phyloP scores from a whole-genome alignment of 2,329 filamentous ascomycete genomes.

The Emmonsia crescens region DNA sequence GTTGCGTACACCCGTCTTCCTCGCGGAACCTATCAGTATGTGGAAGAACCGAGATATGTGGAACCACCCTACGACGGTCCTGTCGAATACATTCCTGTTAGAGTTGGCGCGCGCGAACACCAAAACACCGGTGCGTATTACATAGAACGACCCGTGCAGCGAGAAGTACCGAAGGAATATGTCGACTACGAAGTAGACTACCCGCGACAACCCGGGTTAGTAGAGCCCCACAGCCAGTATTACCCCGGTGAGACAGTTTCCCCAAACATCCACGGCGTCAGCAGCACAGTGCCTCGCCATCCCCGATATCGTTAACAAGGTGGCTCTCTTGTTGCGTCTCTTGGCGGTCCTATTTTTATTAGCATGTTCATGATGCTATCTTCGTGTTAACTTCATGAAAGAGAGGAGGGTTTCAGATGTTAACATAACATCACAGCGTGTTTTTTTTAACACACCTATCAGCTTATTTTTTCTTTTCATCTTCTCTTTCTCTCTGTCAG shows the following conservation, averaged over 20 bases:
- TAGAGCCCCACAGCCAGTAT: slow-evolving; percentile 13
- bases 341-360: background rate
- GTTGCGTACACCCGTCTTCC: slow-evolving; percentile 10
- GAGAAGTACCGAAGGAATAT: slow-evolving; percentile 14
- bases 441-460: slow-evolving; percentile 1
- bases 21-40: slow-evolving; percentile 16
- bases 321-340: background rate
- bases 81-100: slow-evolving; percentile 20
- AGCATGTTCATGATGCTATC: slow-evolving; percentile 3
- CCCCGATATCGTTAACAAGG: slow-evolving; percentile 12
- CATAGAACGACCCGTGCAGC: slow-evolving; percentile 16
- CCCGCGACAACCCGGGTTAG: slow-evolving; percentile 11
- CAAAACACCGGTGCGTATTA: slow-evolving; percentile 16
- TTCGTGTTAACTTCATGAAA: background rate
- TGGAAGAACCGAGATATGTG: slow-evolving; percentile 15
- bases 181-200: slow-evolving; percentile 15
- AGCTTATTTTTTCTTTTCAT: background rate
- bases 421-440: slow-evolving; percentile 2
- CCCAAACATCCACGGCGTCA: slow-evolving; percentile 7
- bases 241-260: slow-evolving; percentile 8
- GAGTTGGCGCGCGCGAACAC: slow-evolving; percentile 13
- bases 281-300: slow-evolving; percentile 7
- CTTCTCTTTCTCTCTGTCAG: background rate
- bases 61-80: slow-evolving; percentile 14
- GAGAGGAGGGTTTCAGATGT: background rate